phyloP scores from a whole-genome alignment of 352 stramenopile species.

The Phytophthora rubi region DNA sequence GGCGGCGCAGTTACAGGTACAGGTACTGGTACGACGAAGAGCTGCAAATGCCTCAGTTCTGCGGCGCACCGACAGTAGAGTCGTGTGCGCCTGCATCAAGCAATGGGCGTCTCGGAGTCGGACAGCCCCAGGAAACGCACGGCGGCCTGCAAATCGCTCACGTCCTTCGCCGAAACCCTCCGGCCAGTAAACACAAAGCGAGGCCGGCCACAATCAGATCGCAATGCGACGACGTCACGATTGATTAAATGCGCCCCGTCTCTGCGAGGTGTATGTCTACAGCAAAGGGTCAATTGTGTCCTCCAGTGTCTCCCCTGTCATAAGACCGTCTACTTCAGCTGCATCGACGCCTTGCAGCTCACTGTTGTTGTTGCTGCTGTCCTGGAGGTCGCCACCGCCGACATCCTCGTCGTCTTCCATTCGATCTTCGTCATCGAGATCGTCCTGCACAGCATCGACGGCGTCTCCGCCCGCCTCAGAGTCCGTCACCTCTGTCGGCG shows the following conservation, averaged over 20 bases:
- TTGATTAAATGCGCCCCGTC: conserved; percentile 29
- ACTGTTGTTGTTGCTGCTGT: neutral
- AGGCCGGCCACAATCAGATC: neutral
- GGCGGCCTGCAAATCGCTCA: neutral
- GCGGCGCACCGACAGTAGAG: neutral
- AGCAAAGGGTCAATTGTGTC: conserved; percentile 23
- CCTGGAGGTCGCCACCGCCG: neutral
- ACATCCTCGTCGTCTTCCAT: neutral
- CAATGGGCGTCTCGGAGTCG: neutral
- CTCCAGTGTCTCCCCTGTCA: conserved; percentile 6
- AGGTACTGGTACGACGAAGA: neutral
- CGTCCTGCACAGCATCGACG: neutral
- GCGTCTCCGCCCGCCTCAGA: neutral
- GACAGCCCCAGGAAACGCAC: too few relatives aligned
- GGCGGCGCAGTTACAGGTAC: too few relatives aligned
- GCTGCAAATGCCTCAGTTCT: neutral
- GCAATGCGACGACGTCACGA: conserved; percentile 12
- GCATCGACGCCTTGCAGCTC: neutral
- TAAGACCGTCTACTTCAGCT: neutral
- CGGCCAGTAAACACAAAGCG: neutral
- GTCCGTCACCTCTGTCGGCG: neutral
- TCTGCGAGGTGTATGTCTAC: conserved; percentile 5
- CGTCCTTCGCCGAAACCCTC: neutral
- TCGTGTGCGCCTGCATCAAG: neutral
- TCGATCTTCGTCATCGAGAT: neutral